Conservation (phyloP, 345 rosid genomes). For the Aethionema arabicum region DNA sequence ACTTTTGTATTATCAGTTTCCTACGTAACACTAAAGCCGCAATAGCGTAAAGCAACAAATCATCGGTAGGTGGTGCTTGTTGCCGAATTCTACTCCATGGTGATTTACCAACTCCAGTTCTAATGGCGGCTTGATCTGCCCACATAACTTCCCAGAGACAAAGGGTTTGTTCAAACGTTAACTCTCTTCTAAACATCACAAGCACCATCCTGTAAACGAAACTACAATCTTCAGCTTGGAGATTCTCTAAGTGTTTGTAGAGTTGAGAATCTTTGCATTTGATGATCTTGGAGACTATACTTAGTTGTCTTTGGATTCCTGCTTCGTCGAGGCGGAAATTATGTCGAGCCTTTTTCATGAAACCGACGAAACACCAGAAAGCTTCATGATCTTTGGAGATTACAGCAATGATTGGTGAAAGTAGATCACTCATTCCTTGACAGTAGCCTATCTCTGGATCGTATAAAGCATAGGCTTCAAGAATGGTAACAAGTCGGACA, state of each 20-base stretch:
- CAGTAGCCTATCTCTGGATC: conserved; percentile 98
- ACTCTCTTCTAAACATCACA: conserved; percentile 86
- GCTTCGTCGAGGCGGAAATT: conserved; percentile 96
- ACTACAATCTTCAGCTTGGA: conserved; percentile 95
- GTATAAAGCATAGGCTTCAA: conserved; percentile 88
- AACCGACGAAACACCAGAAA: conserved; percentile 96
- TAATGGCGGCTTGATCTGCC: conserved; percentile 99
- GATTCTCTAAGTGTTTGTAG: conserved; percentile 85
- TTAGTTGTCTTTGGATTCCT: conserved; percentile 89
- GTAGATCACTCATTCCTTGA: conserved; percentile 98
- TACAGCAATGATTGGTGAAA: conserved; percentile 80
- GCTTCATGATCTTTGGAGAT: conserved; percentile 88
- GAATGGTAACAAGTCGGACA: conserved; percentile 82
- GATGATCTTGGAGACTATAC: conserved; percentile 84
- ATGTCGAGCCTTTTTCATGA: conserved; percentile 95
- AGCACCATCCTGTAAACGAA: conserved; percentile 99
- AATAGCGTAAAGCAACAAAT: conserved; percentile 85
- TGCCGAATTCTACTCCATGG: conserved; percentile 91
- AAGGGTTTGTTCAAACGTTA: conserved; percentile 86
- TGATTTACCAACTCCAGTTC: conserved; percentile 89
- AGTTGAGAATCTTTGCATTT: conserved; percentile 89
- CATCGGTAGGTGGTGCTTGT: conserved; percentile 91
- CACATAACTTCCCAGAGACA: conserved; percentile 99
- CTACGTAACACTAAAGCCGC: conserved; percentile 91
- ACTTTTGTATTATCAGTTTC: conserved; percentile 88